Evolutionary conservation across 2,329 filamentous ascomycete species (phyloP), one percentile per base, ranked within the genome.

Genomic region (Albophoma yamanashiensis): DNA sequence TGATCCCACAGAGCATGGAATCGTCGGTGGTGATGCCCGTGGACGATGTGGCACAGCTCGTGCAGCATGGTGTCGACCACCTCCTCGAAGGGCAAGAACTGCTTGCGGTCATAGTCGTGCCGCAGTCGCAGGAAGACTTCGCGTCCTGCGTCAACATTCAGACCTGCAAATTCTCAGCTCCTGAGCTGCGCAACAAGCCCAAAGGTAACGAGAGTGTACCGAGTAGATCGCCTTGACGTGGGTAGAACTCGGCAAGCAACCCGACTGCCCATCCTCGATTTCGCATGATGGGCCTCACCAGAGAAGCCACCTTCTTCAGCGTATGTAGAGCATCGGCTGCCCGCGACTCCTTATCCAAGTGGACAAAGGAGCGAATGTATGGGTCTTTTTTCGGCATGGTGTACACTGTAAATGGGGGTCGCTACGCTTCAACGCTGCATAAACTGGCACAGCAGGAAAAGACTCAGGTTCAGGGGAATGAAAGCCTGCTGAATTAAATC

Each of bases 261-360:
- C 82, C 81, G 40, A 97, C 90, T 63, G 79, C 87, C 90, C 92
- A 97, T 59, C 81, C 81, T 52, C 90, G 85, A 56, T 91, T 91
- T 64, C 91, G 83, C 92, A 97, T 97, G 63, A 97, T 90, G 22
- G 93, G 93, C 72, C 96, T 97, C 63, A 97, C 92, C 60, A 95
- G 75, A 34, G 92, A 96, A 3, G 91, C 91, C 47, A 95, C 82
- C 73, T 89, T 92, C 67, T 86, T 89, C 31, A 97, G 80, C 60
- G 83, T 84, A 42, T 83, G 74, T 22, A 84, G 69, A 17, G 82
- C 82, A 61, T 84, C 81, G 20, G 71, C 68, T 25, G 79, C 76
- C 2, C 79, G 76, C 1, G 78, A 75, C 39, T 81, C 75, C 27
- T 74, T 69, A 11, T 70, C 71, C 58, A 84, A 67, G 65, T 84